These are phyloP conservation scores for Epichloe bromicola DNA, from an alignment of 2,329 filamentous ascomycete species.

Conservation along the genomic window DNA sequence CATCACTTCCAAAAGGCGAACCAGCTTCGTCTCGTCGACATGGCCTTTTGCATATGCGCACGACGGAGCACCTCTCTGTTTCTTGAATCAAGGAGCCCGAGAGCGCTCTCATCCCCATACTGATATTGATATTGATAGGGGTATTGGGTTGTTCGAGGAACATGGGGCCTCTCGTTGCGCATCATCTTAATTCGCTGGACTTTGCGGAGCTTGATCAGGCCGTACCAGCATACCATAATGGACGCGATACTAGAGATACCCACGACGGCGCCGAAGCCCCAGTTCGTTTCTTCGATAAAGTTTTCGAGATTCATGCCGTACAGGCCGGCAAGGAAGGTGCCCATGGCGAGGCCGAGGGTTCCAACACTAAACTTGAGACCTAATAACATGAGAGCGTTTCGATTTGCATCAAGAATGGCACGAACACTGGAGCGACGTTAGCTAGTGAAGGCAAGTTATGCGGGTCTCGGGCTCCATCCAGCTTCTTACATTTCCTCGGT, in stretches of 20 bases:
- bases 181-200: slow-evolving; percentile 85
- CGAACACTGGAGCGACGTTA: slow-evolving; percentile 52
- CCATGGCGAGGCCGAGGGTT: slow-evolving; percentile 85
- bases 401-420: slow-evolving; percentile 93
- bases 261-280: slow-evolving; percentile 72
- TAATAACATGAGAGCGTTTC: slow-evolving; percentile 93
- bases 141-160: slow-evolving; percentile 28
- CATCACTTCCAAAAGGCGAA: slow-evolving; percentile 6
- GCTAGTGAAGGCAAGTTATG: neutral
- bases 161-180: slow-evolving; percentile 26
- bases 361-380: slow-evolving; percentile 95
- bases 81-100: slow-evolving; percentile 37
- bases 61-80: slow-evolving; percentile 42
- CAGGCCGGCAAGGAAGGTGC: slow-evolving; percentile 93
- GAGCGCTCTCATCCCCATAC: slow-evolving; percentile 31
- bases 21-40: slow-evolving; percentile 21
- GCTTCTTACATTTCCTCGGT: slow-evolving; percentile 84
- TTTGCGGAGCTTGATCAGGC: slow-evolving; percentile 68
- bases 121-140: slow-evolving; percentile 8
- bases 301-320: slow-evolving; percentile 99
- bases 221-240: slow-evolving; percentile 68
- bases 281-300: slow-evolving; percentile 87
- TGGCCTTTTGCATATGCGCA: slow-evolving; percentile 35
- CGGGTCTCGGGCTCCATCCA: neutral
- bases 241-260: slow-evolving; percentile 58